Base-by-base conservation (phyloP, 495 filamentous ascomycete genomes). In the Parathielavia appendiculata region DNA sequence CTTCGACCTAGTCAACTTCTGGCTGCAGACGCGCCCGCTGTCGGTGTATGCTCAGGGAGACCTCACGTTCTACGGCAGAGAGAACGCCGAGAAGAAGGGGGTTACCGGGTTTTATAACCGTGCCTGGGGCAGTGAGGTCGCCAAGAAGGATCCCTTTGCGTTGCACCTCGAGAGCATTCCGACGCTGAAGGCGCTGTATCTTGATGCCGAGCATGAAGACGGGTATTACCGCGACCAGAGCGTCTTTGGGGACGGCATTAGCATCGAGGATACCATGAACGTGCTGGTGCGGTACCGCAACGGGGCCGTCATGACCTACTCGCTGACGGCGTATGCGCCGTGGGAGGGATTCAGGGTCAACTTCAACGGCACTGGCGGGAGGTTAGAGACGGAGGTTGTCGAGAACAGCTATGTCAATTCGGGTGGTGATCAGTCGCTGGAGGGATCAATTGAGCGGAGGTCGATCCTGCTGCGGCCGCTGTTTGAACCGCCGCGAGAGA, bases 241-340 rank as follows among this genome's bases (percentile, higher is more conserved):
- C 61, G 80, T 83, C 9, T 83, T 83, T 48, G 74, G 79, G 0
- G 81, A 84, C 53, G 81, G 80, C 6, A 81, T 84, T 53, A 81
- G 72, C 59, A 83, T 83, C 58, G 81, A 84, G 65, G 81, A 83
- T 58, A 83, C 79, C 5, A 82, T 83, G 81, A 79, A 76, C 39
- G 65, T 83, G 51, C 69, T 83, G 56, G 79, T 84, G 51, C 70
- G 76, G 63, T 84, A 84, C 59, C 71, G 73, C 12, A 76, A 74
- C 55, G 77, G 77, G 2, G 77, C 76, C 1, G 76, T 83, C 55
- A 58, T 79, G 60, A 75, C 75, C 34, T 79, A 77, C 56, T 75
- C 71, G 51, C 52, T 77, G 55, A 76, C 73, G 7, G 76, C 76
- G 49, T 79, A 79, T 46, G 72, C 75, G 51, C 76, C 75, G 23